Conservation (phyloP, 208 protist genomes). For the Porcisia deanei region DNA sequence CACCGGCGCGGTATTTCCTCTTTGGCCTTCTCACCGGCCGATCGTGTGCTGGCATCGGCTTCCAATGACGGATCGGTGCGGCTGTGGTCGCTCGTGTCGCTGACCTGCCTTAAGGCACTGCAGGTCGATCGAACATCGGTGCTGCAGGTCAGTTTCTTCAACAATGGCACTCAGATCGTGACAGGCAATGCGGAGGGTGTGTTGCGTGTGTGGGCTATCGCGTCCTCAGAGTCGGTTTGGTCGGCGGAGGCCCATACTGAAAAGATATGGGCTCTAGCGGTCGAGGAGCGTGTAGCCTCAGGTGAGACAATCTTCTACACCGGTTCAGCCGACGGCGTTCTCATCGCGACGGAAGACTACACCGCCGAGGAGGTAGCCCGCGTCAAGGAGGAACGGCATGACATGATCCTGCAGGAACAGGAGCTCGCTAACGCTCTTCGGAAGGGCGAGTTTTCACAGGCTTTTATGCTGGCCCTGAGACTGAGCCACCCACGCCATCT, state of each 20-base stretch:
- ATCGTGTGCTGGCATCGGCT: conserved; percentile 84
- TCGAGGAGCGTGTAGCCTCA: conserved; percentile 39
- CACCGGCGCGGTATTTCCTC: conserved; percentile 83
- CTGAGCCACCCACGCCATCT: conserved; percentile 90
- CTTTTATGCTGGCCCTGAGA: conserved; percentile 81
- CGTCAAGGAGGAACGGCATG: conserved; percentile 59
- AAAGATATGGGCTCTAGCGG: conserved; percentile 82
- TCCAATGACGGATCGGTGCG: conserved; percentile 88
- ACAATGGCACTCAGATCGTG: conserved; percentile 84
- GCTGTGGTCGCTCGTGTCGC: conserved; percentile 86
- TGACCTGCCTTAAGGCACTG: conserved; percentile 83
- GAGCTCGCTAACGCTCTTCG: conserved; percentile 84
- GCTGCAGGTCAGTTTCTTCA: conserved; percentile 88
- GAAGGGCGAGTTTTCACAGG: conserved; percentile 69
- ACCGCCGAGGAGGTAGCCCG: conserved; percentile 85
- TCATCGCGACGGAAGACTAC: conserved; percentile 89
- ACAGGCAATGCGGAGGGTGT: conserved; percentile 87
- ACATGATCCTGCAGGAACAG: conserved; percentile 82
- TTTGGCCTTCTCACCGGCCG: conserved; percentile 78
- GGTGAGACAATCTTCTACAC: conserved; percentile 65
- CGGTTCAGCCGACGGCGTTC: conserved; percentile 86
- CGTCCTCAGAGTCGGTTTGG: conserved; percentile 78
- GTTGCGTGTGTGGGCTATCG: conserved; percentile 91
- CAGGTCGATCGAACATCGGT: conserved; percentile 81
- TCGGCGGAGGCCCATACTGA: conserved; percentile 78